phyloP scores from a whole-genome alignment of 768 basidiomycete genomes.

The Termitomyces bulborhizus region DNA sequence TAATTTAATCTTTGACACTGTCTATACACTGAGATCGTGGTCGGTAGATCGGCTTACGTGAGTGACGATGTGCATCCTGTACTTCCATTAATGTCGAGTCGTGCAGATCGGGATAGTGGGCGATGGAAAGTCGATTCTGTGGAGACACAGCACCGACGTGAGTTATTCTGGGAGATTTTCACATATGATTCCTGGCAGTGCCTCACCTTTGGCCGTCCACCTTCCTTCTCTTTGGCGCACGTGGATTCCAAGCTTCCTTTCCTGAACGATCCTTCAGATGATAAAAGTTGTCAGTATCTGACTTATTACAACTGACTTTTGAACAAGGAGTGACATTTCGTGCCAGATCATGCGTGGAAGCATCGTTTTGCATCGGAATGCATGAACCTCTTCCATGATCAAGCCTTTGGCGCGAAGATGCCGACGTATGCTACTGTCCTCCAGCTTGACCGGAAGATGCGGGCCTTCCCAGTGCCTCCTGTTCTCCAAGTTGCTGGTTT shows the following conservation, averaged over 20 bases:
- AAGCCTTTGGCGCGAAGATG: conserved; percentile 65
- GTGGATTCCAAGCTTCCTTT: conserved; percentile 62
- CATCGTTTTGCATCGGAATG: conserved; percentile 64
- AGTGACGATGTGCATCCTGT: conserved; percentile 19
- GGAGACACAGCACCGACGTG: conserved; percentile 58
- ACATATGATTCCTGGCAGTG: conserved; percentile 55
- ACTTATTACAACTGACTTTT: not conserved
- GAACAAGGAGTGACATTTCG: not conserved
- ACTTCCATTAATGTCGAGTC: conserved; percentile 3
- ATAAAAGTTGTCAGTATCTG: conserved; percentile 48
- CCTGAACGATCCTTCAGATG: conserved; percentile 40
- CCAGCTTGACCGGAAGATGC: conserved; percentile 61
- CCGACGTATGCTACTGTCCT: conserved; percentile 63
- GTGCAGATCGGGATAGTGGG: conserved; percentile 62
- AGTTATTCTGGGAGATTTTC: conserved; percentile 64
- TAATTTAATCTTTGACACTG: conserved; percentile 10
- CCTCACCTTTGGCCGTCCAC: conserved; percentile 63
- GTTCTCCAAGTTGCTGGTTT: conserved; percentile 65
- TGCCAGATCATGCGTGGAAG: conserved; percentile 60
- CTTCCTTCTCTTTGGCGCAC: conserved; percentile 61
- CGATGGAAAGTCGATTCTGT: conserved; percentile 54
- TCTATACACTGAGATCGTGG: conserved; percentile 4
- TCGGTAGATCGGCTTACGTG: conserved; percentile 62
- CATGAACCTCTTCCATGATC: conserved; percentile 63
- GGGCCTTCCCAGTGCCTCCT: conserved; percentile 61